Evolutionary conservation across 257 asterid species (phyloP).

Genomic region (Solanum gracilifrons): DNA sequence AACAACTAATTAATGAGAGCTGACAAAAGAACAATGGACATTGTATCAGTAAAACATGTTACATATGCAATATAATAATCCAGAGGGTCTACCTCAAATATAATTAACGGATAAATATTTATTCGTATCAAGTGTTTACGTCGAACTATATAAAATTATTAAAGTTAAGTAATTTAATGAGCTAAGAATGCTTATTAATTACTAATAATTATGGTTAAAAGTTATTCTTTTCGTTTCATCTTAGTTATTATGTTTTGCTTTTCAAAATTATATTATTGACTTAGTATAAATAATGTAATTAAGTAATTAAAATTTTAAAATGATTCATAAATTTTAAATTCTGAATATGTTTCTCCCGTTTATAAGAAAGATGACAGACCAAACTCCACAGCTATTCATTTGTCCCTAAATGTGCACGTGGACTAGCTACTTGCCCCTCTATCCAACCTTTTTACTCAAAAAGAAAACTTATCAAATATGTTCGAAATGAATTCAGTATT

Average conservation of each 20-base stretch:
- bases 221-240: not conserved
- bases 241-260: not conserved
- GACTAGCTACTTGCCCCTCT: not conserved
- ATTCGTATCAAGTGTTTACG: not conserved
- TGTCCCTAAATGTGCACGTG: not conserved
- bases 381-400: not conserved
- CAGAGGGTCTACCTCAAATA: not conserved
- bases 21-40: not conserved
- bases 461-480: not conserved
- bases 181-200: not conserved
- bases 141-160: not conserved
- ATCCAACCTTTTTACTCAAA: not conserved
- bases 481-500: too few species aligned
- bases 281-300: rapidly evolving
- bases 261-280: not conserved
- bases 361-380: too few species aligned
- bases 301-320: not conserved
- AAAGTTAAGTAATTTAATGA: not conserved
- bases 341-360: not conserved
- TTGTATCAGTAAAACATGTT: not conserved
- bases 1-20: not conserved
- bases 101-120: not conserved
- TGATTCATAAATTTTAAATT: not conserved
- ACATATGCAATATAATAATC: not conserved
- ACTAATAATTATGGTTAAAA: not conserved